Conservation (phyloP, 305 asterid species). For the Solanum hybrid region DNA sequence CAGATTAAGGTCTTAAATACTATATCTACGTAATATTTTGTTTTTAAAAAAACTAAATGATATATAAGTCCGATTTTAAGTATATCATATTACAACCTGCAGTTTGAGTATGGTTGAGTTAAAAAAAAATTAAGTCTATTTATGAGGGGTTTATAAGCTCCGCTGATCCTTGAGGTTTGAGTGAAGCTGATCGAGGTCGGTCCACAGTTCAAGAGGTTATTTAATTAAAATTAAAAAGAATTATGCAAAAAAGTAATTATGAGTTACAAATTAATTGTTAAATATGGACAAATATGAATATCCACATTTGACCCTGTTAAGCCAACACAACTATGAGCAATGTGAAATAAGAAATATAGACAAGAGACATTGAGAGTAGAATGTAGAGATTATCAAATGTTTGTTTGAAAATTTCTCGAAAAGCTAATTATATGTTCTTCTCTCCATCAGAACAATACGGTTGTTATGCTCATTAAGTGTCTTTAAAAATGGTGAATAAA, state of each 20-base stretch:
- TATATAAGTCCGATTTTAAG: background rate
- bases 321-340: background rate
- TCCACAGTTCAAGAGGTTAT: background rate
- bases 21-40: background rate
- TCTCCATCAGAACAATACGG: background rate
- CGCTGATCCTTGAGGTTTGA: background rate
- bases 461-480: background rate
- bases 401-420: background rate
- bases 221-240: no score
- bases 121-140: no score
- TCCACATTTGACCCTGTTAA: background rate
- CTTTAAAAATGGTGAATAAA: background rate
- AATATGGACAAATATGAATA: background rate
- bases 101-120: no score
- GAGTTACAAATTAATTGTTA: background rate
- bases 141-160: background rate
- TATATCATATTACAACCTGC: no score
- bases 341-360: background rate
- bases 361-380: background rate
- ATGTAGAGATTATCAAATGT: background rate
- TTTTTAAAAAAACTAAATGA: background rate
- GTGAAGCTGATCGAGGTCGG: background rate
- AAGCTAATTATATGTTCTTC: background rate
- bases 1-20: background rate
- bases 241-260: background rate